Evolutionary conservation across 345 rosid genomes (phyloP), one percentile per base, ranked within the genome.

Genomic region (Erysimum cheiranthoides): DNA sequence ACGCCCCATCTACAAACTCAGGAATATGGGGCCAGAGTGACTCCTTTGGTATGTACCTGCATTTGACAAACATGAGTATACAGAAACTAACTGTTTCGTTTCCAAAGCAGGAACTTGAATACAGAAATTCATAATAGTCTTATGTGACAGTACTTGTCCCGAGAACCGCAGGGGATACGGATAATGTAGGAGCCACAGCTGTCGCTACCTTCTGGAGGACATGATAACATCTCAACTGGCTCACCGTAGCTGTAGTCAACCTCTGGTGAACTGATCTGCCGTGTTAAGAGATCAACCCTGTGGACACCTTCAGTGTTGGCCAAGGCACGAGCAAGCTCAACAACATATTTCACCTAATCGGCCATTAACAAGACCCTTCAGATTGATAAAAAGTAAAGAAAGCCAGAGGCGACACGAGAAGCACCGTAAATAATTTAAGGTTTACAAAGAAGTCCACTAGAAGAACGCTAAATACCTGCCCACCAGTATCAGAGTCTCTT

Each of bases 171-270:
- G 63, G 97, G 99, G 60, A 92, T 92, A 75, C 97, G 88, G 60
- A 95, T 83, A 49, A 95, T 89, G 75, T 95, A 92, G n/a, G 97
- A 93, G 35, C 92, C 93, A 42, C 90, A 78, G 74, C 94, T 82
- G 45, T 83, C 91, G 54, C 81, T 80, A 59, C 80, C 89, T 63
- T 91, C 89, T 36, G 84, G 61, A 5, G 92, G 92, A 80, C 82
- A 87, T 13, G 89, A 84, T 65, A 93, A 81, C 98, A 91, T 91
- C 83, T 93, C 97, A 49, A 84, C 50, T 47, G 97, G 99, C 73
- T 94, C 97, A 1, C 97, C 99, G 34, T 95, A 95, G 82, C 97
- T 92, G 90, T 92, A 95, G 83, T 95, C 99, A 72, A 95, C 92
- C 68, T 95, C 99, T 25, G 97, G 86, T 38, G 90, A 88, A 50